Evolutionary conservation across 192 early-diverging fungal species (phyloP), one percentile per base, ranked within the genome.

Genomic region (Chytriomyces sp.): DNA sequence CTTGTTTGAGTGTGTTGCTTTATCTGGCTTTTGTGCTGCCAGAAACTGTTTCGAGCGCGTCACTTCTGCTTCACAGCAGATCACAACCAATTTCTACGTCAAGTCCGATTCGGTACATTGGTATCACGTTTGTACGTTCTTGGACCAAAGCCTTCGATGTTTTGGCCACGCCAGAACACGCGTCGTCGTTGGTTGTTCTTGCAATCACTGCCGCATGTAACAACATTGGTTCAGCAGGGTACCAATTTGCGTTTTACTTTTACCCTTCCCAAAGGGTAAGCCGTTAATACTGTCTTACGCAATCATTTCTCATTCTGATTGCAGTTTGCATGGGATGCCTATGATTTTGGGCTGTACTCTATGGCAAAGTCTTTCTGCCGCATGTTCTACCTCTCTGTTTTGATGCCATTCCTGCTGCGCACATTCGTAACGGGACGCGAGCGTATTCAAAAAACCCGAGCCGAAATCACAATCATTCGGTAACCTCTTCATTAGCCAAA

Each of bases 301-400:
- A n/a, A n/a, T n/a, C n/a, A n/a, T n/a, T n/a, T n/a, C n/a, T n/a
- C n/a, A n/a, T n/a, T n/a, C n/a, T n/a, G n/a, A n/a, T n/a, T n/a
- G n/a, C 28, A 65, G 32, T 78, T 84, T 59, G 80, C 78, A 8
- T 84, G 83, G 83, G 80, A 84, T 34, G 73, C 79, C 14, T 76
- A 77, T 28, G 77, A 81, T 54, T 73, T 77, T 0, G 66, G 66
- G 6, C 5, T 69, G 1, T 84, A 67, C 39, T 28, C 81, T 52
- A 49, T 84, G 40, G 37, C 39, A 22, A 39, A 68, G 49, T 61
- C 64, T 4, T 32, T 71, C 31, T 59, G 60, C 26, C 65, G 83
- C 6, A 52, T 82, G 68, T 31, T 78, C n/a, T 77, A 77, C 68
- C 76, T 84, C 76, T n/a, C 74, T 30, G 44, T 74, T 5, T 69